Evolutionary conservation across 371 early-diverging fungal species (phyloP), one percentile per base, ranked within the genome.

Genomic region (Mucor racemosus): DNA sequence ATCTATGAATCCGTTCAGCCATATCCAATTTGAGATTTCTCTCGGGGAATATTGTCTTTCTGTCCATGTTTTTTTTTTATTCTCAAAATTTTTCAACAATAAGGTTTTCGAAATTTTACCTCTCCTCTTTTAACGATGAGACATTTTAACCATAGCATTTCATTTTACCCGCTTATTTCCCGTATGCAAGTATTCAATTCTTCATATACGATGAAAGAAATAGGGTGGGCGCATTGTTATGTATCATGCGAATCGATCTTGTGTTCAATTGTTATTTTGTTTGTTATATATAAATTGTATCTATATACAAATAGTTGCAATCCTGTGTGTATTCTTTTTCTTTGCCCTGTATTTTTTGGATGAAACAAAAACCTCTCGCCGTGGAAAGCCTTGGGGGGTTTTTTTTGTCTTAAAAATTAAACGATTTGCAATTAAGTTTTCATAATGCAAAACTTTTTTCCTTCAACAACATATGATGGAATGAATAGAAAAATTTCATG

Each of bases 211-310:
- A 59, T 9, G 10, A 21, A 42, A 41, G 0, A 26, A 58, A 41
- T 11, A 41, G 19, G 21, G 48, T 35, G 40, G 61, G 46, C 50
- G 61, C 48, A 61, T 61, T 63, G 64, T 63, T 38, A 54, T 63
- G 26, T 26, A 63, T 63, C 64, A 63, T 63, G 64, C 26, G 64
- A 63, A 55, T 63, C 54, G 64, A 63, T 63, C 64, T 54, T 63
- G 64, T 63, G 64, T 33, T 54, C 64, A 26, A 55, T 40, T 41
- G 15, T 63, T 55, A 9, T 33, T 63, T 63, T 63, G 56, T 63
- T 63, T 62, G 54, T 21, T 36, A 21, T 38, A 46, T 26, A 35
- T n/a, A 50, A 50, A 26, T 50, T 19, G 21, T 4, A 48, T 38
- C 8, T 19, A 7, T 26, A 50, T 17, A 26, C 21, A 19, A 50